Conservation (phyloP, 1,139 yeast species). For the Lodderomyces beijingensis region DNA sequence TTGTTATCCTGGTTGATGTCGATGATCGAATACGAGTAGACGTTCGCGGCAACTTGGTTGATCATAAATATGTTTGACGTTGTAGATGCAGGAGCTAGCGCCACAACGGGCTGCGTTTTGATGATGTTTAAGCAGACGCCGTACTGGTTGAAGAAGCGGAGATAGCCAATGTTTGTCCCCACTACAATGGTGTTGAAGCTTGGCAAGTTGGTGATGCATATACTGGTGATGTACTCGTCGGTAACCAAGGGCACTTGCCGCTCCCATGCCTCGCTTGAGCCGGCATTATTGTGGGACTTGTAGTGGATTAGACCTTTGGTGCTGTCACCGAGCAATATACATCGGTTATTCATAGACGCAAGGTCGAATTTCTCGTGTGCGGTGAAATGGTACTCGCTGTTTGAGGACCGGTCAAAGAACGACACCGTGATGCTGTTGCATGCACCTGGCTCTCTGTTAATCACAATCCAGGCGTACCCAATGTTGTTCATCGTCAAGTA, state of each 20-base stretch:
- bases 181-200: conserved; percentile 30
- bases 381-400: conserved; percentile 81
- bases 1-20: conserved; percentile 34
- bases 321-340: conserved; percentile 57
- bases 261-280: conserved; percentile 40
- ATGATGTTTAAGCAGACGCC: conserved; percentile 40
- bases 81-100: conserved; percentile 31
- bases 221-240: conserved; percentile 34
- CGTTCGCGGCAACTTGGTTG: conserved; percentile 25
- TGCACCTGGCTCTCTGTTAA: conserved; percentile 23
- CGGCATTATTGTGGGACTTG: conserved; percentile 34
- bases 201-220: conserved; percentile 25
- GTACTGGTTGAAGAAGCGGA: conserved; percentile 35
- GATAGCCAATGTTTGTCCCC: conserved; percentile 41
- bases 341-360: conserved; percentile 67
- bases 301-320: conserved; percentile 34
- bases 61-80: conserved; percentile 30
- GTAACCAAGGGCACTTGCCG: conserved; percentile 32
- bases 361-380: conserved; percentile 70
- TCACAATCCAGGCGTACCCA: conserved; percentile 82
- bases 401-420: conserved; percentile 77
- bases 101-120: conserved; percentile 36
- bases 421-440: conserved; percentile 71
- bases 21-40: conserved; percentile 35
- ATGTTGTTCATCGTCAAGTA: conserved; percentile 76